Evolutionary conservation across 495 filamentous ascomycete species (phyloP).

Genomic region (Saxispiralis lemnorum): DNA sequence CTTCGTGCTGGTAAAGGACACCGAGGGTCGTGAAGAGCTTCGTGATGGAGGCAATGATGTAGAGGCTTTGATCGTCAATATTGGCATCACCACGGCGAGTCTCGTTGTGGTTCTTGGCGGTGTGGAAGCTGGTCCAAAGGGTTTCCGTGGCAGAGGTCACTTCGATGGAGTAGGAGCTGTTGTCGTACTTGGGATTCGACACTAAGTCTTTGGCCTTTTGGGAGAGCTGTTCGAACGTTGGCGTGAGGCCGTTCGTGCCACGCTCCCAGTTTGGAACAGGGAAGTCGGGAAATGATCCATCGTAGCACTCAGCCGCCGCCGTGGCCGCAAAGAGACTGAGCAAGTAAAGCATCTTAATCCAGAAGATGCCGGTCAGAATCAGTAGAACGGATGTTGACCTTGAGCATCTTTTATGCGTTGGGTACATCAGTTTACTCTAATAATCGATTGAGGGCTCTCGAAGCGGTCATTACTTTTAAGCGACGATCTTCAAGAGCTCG

Average conservation of each 20-base stretch:
- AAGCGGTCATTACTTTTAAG: too few relatives aligned
- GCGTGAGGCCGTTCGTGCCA: background rate
- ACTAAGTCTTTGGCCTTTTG: background rate
- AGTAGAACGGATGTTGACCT: too few relatives aligned
- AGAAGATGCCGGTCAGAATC: background rate
- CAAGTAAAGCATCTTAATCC: background rate
- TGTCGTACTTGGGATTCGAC: constrained; percentile 5
- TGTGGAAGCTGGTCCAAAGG: constrained; percentile 21
- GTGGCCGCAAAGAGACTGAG: background rate
- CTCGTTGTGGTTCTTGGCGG: constrained; percentile 17
- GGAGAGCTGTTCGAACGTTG: constrained; percentile 1
- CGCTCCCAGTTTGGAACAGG: constrained; percentile 8
- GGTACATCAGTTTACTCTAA: too few relatives aligned
- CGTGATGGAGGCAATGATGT: constrained; percentile 24
- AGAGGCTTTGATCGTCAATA: constrained; percentile 20
- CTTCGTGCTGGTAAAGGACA: constrained; percentile 21
- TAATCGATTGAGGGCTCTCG: too few relatives aligned
- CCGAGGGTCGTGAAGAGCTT: constrained; percentile 24
- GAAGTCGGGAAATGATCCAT: constrained; percentile 8
- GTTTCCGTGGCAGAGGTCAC: constrained; percentile 20
- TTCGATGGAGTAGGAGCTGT: constrained; percentile 20
- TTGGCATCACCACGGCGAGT: constrained; percentile 15
- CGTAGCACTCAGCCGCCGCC: constrained; percentile 6
- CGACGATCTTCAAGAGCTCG: background rate
- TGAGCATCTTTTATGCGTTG: too few relatives aligned